Evolutionary conservation across 2,329 filamentous ascomycete species (phyloP).

Genomic region (Exophiala phaeomuriformis): DNA sequence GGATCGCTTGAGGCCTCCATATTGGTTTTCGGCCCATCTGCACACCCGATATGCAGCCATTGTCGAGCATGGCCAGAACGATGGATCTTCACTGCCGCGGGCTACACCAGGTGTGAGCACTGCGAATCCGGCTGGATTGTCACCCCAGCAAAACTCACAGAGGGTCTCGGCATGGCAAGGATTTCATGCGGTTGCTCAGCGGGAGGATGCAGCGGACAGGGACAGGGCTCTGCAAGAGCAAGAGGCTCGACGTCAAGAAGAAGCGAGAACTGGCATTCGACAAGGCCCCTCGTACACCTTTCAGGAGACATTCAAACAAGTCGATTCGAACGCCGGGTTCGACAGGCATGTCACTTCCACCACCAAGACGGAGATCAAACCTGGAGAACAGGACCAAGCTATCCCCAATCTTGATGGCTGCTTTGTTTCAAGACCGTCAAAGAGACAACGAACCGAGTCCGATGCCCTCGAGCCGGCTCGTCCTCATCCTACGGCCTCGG

Average conservation of each 20-base stretch:
- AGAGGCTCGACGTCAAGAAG: conserved; percentile 18
- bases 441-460: conserved; percentile 13
- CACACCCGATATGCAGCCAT: conserved; percentile 77
- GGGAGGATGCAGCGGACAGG: conserved; percentile 32
- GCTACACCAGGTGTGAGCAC: neutral
- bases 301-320: conserved; percentile 35
- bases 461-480: neutral
- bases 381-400: neutral
- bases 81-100: neutral
- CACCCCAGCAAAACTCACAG: too few species aligned
- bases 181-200: conserved; percentile 32
- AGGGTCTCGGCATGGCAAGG: conserved; percentile 35
- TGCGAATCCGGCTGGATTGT: too few species aligned
- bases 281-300: conserved; percentile 27
- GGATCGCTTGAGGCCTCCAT: conserved; percentile 68
- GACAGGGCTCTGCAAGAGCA: conserved; percentile 29
- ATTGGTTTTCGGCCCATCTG: conserved; percentile 92
- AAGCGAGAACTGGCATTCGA: conserved; percentile 10
- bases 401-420: conserved; percentile 23
- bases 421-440: conserved; percentile 17
- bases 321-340: conserved; percentile 25
- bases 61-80: conserved; percentile 41
- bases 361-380: conserved; percentile 4
- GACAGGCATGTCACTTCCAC: conserved; percentile 11
- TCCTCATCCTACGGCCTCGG: neutral